A percentile compares a stretch with the other conserved stretches of the same genome.
Evolutionary conservation across 2,329 filamentous ascomycete species (phyloP).

Genomic region (Tothia fuscella): DNA sequence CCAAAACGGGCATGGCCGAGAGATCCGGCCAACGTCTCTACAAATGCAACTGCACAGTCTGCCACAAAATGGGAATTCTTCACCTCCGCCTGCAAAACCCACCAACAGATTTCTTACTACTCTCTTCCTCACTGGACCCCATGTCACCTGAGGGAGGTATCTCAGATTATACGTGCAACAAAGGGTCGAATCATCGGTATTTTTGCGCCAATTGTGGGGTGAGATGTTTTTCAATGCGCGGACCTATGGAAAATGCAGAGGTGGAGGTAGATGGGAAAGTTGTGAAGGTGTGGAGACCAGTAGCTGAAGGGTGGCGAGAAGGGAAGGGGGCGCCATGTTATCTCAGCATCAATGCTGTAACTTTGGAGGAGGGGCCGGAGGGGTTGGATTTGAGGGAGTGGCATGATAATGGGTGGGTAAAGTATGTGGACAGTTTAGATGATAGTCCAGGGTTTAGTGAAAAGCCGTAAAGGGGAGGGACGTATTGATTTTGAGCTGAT

Average conservation of each 20-base stretch:
- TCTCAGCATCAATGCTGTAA: slow-evolving; percentile 23
- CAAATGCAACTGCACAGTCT: slow-evolving; percentile 39
- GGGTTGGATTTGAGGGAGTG: slow-evolving; percentile 21
- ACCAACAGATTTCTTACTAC: slow-evolving; percentile 34
- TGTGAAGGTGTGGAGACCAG: slow-evolving; percentile 19
- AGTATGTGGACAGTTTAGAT: slow-evolving; percentile 18
- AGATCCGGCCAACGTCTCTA: slow-evolving; percentile 19
- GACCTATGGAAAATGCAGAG: slow-evolving; percentile 20
- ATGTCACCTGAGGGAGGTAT: background rate
- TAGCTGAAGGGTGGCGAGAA: slow-evolving; percentile 8
- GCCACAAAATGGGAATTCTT: slow-evolving; percentile 37
- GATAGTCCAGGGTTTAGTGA: too few species aligned
- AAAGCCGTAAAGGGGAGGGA: too few species aligned
- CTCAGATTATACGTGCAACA: slow-evolving; percentile 7
- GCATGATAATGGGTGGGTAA: slow-evolving; percentile 24
- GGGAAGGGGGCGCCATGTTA: too few species aligned
- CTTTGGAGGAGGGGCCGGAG: slow-evolving; percentile 18
- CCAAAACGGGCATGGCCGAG: background rate
- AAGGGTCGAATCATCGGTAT: slow-evolving; percentile 22
- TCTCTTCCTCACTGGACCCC: slow-evolving; percentile 30
- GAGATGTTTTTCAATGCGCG: slow-evolving; percentile 30
- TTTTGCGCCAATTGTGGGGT: slow-evolving; percentile 38
- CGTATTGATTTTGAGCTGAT: too few species aligned
- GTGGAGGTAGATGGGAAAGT: slow-evolving; percentile 10
- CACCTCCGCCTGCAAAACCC: slow-evolving; percentile 30